phyloP scores from a whole-genome alignment of 257 asterid species.

The Jaltomata sinuosa region DNA sequence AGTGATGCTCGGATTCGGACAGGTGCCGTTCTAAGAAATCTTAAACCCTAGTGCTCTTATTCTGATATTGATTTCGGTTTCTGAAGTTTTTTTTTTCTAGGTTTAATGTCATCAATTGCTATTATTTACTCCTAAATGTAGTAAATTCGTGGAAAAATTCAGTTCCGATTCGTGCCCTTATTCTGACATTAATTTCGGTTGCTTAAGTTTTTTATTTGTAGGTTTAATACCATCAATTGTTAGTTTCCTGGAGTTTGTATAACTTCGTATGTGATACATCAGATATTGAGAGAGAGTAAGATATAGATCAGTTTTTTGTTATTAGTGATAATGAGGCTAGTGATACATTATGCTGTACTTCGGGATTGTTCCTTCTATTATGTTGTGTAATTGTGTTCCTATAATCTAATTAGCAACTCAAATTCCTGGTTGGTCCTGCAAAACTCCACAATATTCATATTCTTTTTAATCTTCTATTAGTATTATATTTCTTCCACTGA shows the following conservation, averaged over 20 bases:
- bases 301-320: not conserved
- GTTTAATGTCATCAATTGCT: not conserved
- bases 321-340: not conserved
- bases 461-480: not conserved
- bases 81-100: not conserved
- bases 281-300: not conserved
- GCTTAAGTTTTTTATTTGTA: too few relatives aligned
- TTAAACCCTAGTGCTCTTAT: not conserved
- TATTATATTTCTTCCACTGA: not conserved
- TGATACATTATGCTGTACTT: not conserved
- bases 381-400: not conserved
- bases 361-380: not conserved
- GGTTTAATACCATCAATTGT: too few relatives aligned
- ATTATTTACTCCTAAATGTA: not conserved
- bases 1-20: slow-evolving; percentile 71
- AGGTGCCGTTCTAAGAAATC: slow-evolving; percentile 18
- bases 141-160: too few relatives aligned
- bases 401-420: not conserved
- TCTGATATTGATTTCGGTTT: not conserved
- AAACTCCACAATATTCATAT: not conserved
- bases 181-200: too few relatives aligned
- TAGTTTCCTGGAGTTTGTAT: not conserved
- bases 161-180: too few relatives aligned
- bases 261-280: not conserved
- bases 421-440: not conserved